Conservation (phyloP, 2,329 filamentous ascomycete genomes). For the Aspergillus nomiae region DNA sequence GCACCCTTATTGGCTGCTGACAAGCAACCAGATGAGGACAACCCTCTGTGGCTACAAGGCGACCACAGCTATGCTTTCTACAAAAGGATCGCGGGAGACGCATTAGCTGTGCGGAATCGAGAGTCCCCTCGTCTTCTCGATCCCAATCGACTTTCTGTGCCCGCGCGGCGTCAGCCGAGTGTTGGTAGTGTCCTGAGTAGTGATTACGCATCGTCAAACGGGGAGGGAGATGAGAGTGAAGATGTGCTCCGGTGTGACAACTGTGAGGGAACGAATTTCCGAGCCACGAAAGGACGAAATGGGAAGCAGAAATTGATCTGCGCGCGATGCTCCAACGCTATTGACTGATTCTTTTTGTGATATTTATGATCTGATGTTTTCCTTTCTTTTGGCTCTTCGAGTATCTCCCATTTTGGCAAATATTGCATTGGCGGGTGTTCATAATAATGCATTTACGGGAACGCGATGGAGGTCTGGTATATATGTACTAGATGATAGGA, state of each 20-base stretch:
- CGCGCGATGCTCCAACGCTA: constrained; percentile 50
- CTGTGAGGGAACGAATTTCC: constrained; percentile 65
- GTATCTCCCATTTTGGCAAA: background rate
- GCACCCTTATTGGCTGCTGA: constrained; percentile 27
- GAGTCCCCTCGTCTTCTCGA: constrained; percentile 22
- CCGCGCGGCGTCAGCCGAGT: constrained; percentile 43
- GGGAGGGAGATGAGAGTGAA: constrained; percentile 44
- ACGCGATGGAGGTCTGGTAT: background rate
- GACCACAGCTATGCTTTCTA: constrained; percentile 58
- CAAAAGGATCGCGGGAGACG: constrained; percentile 48
- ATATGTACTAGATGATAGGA: background rate
- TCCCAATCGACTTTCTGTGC: constrained; percentile 22
- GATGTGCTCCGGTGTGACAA: constrained; percentile 59
- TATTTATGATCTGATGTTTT: background rate
- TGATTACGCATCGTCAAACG: constrained; percentile 49
- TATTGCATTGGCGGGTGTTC: constrained; percentile 1
- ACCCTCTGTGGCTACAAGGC: constrained; percentile 53
- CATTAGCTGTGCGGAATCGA: constrained; percentile 33
- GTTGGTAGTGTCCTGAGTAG: constrained; percentile 60
- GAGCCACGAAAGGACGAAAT: constrained; percentile 57
- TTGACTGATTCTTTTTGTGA: constrained; percentile 20
- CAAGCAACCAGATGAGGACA: constrained; percentile 31
- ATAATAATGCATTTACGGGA: background rate
- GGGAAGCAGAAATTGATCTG: constrained; percentile 63
- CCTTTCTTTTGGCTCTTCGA: background rate